Evolutionary conservation across 192 early-diverging fungal genomes (phyloP).

Genomic region (Backusella tuberculispora): DNA sequence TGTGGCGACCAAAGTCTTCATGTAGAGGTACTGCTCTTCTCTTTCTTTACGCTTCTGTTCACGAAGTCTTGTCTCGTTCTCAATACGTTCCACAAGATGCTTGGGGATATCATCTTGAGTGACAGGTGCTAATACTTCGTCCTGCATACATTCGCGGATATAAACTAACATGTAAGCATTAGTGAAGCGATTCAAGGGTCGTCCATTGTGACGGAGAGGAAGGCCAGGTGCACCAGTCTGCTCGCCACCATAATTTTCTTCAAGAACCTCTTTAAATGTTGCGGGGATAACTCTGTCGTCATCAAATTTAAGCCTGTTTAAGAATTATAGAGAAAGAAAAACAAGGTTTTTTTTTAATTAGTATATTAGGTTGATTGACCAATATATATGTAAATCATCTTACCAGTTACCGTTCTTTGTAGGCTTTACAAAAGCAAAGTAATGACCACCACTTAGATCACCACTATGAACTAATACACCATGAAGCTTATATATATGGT

Average conservation of each 20-base stretch:
- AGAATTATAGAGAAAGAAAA: background rate
- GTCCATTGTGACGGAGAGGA: slow-evolving; percentile 45
- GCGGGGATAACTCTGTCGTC: slow-evolving; percentile 92
- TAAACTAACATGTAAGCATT: slow-evolving; percentile 99
- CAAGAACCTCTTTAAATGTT: slow-evolving; percentile 79
- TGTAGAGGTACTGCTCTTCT: slow-evolving; percentile 71
- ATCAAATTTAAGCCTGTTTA: slow-evolving; percentile 79
- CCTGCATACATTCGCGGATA: slow-evolving; percentile 78
- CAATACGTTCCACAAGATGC: slow-evolving; percentile 65
- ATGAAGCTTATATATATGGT: slow-evolving; percentile 83
- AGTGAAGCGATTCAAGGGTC: slow-evolving; percentile 78
- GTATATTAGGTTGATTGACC: background rate
- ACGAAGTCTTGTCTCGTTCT: slow-evolving; percentile 61
- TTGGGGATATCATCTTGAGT: slow-evolving; percentile 75
- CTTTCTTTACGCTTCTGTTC: slow-evolving; percentile 70
- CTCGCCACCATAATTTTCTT: slow-evolving; percentile 95
- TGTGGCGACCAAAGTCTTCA: slow-evolving; percentile 63
- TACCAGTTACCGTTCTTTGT: slow-evolving; percentile 76
- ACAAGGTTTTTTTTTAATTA: background rate
- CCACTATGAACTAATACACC: slow-evolving; percentile 97
- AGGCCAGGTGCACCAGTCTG: slow-evolving; percentile 38
- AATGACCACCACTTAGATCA: slow-evolving; percentile 92
- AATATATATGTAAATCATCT: background rate
- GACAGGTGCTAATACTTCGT: slow-evolving; percentile 69
- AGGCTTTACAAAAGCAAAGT: slow-evolving; percentile 89